Conservation (phyloP, 73 alveolate genomes). For the Paramecium sonneborni region DNA sequence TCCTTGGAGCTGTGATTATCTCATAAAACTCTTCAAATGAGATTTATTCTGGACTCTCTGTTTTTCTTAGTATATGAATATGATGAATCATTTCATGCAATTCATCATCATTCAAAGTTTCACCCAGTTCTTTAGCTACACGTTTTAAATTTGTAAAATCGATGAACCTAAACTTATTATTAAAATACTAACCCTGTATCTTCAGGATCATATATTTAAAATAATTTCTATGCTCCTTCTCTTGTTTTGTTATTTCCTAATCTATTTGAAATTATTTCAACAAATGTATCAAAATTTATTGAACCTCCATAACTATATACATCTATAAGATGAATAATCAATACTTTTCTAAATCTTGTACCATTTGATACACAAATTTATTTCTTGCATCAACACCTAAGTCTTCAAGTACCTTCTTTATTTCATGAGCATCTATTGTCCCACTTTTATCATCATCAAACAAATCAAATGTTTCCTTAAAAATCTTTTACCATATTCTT, state of each 20-base stretch:
- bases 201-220: constrained; percentile 62
- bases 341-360: constrained; percentile 68
- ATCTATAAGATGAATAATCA: background rate
- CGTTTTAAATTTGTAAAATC: constrained; percentile 56
- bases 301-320: constrained; percentile 71
- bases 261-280: constrained; percentile 72
- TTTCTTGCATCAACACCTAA: constrained; percentile 81
- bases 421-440: constrained; percentile 74
- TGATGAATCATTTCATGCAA: constrained; percentile 53
- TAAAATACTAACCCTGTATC: constrained; percentile 46
- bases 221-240: constrained; percentile 73
- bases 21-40: constrained; percentile 54
- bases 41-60: constrained; percentile 37
- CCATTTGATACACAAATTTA: constrained; percentile 70
- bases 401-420: constrained; percentile 80
- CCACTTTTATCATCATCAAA: constrained; percentile 83
- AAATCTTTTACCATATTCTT: background rate
- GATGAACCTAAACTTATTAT: background rate
- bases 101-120: constrained; percentile 56
- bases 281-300: constrained; percentile 74
- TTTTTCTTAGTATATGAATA: constrained; percentile 48
- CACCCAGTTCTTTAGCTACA: constrained; percentile 50
- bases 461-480: constrained; percentile 80
- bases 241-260: constrained; percentile 76
- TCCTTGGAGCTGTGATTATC: constrained; percentile 58